A percentile compares a stretch with the other conserved stretches of the same genome.
Evolutionary conservation across 2,329 filamentous ascomycete species (phyloP).

Genomic region (Botrytis pseudocinerea): DNA sequence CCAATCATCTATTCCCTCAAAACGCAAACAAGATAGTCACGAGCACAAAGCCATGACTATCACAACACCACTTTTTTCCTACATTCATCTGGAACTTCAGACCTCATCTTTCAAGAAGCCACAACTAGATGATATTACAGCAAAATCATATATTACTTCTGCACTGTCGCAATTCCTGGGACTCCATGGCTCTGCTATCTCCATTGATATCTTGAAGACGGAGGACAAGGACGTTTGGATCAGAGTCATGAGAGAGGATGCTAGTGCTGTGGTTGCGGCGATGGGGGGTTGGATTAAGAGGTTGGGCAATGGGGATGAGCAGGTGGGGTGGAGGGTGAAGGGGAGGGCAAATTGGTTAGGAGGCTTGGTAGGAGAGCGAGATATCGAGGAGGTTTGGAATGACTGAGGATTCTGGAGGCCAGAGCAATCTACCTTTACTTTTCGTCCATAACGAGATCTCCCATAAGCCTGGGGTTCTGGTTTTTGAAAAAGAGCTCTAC

Average conservation of each 20-base stretch:
- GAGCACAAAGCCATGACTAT: slow-evolving; percentile 55
- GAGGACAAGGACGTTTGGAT: slow-evolving; percentile 60
- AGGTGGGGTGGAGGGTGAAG: slow-evolving; percentile 51
- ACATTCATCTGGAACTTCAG: slow-evolving; percentile 55
- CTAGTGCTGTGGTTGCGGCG: slow-evolving; percentile 61
- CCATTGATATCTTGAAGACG: slow-evolving; percentile 69
- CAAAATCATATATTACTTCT: slow-evolving; percentile 61
- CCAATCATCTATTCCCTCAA: neutral
- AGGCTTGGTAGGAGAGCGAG: slow-evolving; percentile 51
- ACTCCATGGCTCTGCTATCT: slow-evolving; percentile 63
- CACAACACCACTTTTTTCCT: slow-evolving; percentile 54
- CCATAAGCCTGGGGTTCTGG: neutral
- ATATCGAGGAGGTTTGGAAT: slow-evolving; percentile 32
- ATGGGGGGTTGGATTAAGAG: slow-evolving; percentile 60
- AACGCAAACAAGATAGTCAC: slow-evolving; percentile 35
- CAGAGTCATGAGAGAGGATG: slow-evolving; percentile 61
- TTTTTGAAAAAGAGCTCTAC: neutral
- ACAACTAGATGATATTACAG: slow-evolving; percentile 60
- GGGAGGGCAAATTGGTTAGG: slow-evolving; percentile 66
- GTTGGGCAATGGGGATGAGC: slow-evolving; percentile 44
- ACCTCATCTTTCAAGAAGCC: slow-evolving; percentile 36
- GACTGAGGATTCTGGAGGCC: neutral
- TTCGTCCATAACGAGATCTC: neutral
- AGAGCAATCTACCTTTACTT: neutral
- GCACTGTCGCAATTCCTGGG: slow-evolving; percentile 71